Evolutionary conservation across 805 yeast species (phyloP), one percentile per base, ranked within the genome.

Genomic region (Candida incommunis): DNA sequence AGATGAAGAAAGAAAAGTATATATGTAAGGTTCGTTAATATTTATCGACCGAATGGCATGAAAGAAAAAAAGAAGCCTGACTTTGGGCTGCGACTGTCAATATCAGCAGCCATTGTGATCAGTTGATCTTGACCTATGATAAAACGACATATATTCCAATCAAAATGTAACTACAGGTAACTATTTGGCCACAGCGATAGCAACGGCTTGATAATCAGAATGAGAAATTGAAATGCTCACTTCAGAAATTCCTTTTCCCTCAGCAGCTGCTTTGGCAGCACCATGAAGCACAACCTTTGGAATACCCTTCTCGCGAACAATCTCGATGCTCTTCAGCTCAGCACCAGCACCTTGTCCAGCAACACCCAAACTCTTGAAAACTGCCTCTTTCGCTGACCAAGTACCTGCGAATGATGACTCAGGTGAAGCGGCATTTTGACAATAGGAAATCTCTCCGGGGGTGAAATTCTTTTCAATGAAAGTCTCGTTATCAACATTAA

Each of bases 351-450:
- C 99, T 61, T 79, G 76, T 41, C 94, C 78, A 59, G 75, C 74
- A 50, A 85, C 94, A 50, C 92, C 88, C 59, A 92, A 71, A 18
- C 95, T 84, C 71, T 92, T 92, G 80, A 92, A 92, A 27, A 88
- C 96, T 40, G 99, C 98, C 70, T 92, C 99, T 69, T 92, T 92
- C 41, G 98, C 98, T 24, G 96, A 85, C 99, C 99, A 92, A 40
- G 94, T 82, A 42, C 99, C 99, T 23, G 98, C 87, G 66, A 75
- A 92, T 2, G 96, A 85, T 13, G 97, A 85, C 58, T 78, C 82
- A 43, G 92, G 84, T 52, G 73, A 72, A 40, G 96, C 71, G 25
- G 96, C 78, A 26, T 69, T 60, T 48, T 64, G 54, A 64, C 96
- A 87, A 72, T 92, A 92, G 27, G 68, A 70, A 53, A 80, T 79